phyloP scores from a whole-genome alignment of 2,329 filamentous ascomycete genomes.

The Colletotrichum orbiculare region DNA sequence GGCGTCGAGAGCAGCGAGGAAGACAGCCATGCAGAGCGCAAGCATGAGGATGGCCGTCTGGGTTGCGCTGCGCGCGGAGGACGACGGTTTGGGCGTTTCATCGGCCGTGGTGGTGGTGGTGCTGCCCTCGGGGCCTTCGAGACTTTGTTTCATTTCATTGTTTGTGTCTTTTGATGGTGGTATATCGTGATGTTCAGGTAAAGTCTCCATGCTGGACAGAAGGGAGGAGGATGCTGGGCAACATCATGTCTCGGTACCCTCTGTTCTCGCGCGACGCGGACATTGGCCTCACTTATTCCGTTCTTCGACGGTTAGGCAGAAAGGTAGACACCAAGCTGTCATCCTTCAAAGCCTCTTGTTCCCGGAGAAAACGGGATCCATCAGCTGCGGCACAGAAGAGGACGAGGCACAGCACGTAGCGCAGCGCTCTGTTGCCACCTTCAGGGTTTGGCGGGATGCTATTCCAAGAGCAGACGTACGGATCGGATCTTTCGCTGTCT shows the following conservation, averaged over 20 bases:
- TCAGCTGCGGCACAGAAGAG: conserved; percentile 11
- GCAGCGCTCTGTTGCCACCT: too few relatives aligned
- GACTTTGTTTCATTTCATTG: not conserved
- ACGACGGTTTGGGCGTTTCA: not conserved
- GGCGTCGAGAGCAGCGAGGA: conserved; percentile 66
- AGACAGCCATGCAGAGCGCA: conserved; percentile 57
- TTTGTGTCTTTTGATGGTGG: not conserved
- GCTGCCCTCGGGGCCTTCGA: conserved; percentile 11
- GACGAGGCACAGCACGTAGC: not conserved
- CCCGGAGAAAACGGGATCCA: not conserved
- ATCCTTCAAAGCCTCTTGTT: not conserved
- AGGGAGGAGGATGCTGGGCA: too few relatives aligned
- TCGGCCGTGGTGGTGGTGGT: conserved; percentile 13
- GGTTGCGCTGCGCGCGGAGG: conserved; percentile 47
- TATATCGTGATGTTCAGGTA: not conserved
- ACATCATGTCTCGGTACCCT: too few relatives aligned
- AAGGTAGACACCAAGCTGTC: not conserved
- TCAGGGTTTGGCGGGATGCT: too few relatives aligned
- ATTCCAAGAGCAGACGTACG: too few relatives aligned
- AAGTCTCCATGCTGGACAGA: too few relatives aligned
- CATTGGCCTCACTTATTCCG: not conserved
- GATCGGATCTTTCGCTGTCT: conserved; percentile 10
- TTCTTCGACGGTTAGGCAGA: not conserved
- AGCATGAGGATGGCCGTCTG: conserved; percentile 53
- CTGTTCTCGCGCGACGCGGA: too few relatives aligned